Evolutionary conservation across 2,329 filamentous ascomycete species (phyloP), one percentile per base, ranked within the genome.

Genomic region (Sarocladium strictum): DNA sequence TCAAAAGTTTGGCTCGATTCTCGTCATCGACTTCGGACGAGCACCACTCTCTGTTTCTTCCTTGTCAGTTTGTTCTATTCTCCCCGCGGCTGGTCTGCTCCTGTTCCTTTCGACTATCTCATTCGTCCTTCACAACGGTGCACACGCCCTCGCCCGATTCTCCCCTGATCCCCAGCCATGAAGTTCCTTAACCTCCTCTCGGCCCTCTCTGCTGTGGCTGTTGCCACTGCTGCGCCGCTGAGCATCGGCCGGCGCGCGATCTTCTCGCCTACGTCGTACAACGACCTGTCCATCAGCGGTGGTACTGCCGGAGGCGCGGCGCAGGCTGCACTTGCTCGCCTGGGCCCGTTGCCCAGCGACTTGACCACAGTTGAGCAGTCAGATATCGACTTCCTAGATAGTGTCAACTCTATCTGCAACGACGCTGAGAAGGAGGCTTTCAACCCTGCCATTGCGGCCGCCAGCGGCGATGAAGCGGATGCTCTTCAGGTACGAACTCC

Each of bases 391-490:
- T 72, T 78, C 60, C 68, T 83, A 51, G 70, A 76, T 59, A 72
- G 69, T 3, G 77, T 79, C 57, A 79, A 81, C 59, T 64, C 71
- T 52, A 77, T 76, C 24, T 76, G 76, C 55, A 80, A 83, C 61
- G 69, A 76, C 50, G 79, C 78, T 2, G 80, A 83, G 63, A 69
- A 63, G 0, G 65, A 74, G 1, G 79, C 73, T 2, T 83, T 82
- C 66, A 81, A 82, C 60, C 64, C 74, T 1, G 79, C 79, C 12
- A 76, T 83, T 54, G 74, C 72, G 11, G 75, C 70, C 3, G 76
- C 74, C 0, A 66, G 62, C 10, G 77, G 75, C 10, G 72, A 67
- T 47, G 72, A 68, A 37, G 76, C 73, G 2, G 72, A 71, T 21
- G 77, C 79, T 51, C 72, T 82, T 12, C 68, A 77, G 68, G 73